These are phyloP conservation scores for Pisolithus tinctorius DNA, from an alignment of 768 basidiomycete species.

Conservation along the genomic window DNA sequence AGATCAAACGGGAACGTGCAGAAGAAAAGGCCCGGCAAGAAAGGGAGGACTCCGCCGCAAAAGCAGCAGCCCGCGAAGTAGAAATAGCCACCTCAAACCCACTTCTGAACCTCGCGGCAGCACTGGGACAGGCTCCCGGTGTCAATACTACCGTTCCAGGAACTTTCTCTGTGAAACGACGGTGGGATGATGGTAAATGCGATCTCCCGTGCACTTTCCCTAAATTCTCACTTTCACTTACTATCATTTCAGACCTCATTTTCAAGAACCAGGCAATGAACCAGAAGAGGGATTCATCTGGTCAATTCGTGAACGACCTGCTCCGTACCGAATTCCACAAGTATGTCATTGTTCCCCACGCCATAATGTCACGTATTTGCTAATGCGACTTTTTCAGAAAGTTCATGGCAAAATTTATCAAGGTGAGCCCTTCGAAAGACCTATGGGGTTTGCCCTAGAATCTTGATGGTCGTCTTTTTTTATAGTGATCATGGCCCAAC, in stretches of 20 bases:
- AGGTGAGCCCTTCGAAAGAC: constrained; percentile 35
- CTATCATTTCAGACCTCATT: constrained; percentile 68
- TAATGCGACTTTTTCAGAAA: constrained; percentile 44
- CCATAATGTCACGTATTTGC: constrained; percentile 1
- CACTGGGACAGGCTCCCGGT: constrained; percentile 73
- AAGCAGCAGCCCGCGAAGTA: constrained; percentile 60
- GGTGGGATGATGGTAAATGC: constrained; percentile 88
- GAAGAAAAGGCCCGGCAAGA: constrained; percentile 87
- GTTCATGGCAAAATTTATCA: constrained; percentile 91
- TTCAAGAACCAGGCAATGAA: constrained; percentile 97
- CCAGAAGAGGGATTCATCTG: constrained; percentile 46
- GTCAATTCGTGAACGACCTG: constrained; percentile 93
- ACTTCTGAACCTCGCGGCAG: constrained; percentile 84
- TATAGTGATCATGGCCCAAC: not conserved
- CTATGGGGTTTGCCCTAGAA: not conserved
- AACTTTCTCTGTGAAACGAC: constrained; percentile 84
- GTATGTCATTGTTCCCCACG: constrained; percentile 37
- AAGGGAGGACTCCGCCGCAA: constrained; percentile 57
- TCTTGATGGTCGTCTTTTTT: not conserved
- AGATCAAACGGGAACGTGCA: constrained; percentile 93
- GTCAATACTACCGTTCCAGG: constrained; percentile 70
- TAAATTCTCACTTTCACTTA: constrained; percentile 1
- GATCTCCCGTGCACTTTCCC: constrained; percentile 4
- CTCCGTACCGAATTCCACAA: constrained; percentile 91
- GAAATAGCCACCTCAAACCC: constrained; percentile 88